Conservation (phyloP, 2,329 filamentous ascomycete genomes). For the Epichloe sp. region DNA sequence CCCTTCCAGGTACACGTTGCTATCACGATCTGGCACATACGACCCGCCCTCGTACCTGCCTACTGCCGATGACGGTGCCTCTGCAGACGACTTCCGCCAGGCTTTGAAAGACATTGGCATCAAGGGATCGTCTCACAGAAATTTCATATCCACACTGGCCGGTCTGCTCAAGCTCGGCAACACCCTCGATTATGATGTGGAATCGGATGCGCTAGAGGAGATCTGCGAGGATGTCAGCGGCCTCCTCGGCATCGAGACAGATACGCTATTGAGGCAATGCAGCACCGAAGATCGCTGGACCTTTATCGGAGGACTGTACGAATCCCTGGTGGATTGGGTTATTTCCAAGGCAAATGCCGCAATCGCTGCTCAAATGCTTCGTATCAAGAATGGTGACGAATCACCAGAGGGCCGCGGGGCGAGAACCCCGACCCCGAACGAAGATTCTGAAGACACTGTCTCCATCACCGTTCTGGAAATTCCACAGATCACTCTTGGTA, state of each 20-base stretch:
- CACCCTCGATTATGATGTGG: conserved; percentile 70
- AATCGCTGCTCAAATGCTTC: conserved; percentile 62
- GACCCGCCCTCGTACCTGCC: conserved; percentile 77
- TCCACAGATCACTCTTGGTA: conserved; percentile 65
- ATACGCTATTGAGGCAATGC: conserved; percentile 64
- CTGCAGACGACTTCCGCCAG: conserved; percentile 82
- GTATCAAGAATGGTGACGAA: conserved; percentile 51
- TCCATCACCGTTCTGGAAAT: conserved; percentile 81
- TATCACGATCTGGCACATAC: conserved; percentile 77
- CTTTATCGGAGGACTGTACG: conserved; percentile 77
- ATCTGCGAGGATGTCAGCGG: conserved; percentile 83
- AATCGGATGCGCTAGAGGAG: conserved; percentile 72
- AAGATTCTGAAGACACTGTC: conserved; percentile 71
- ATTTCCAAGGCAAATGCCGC: conserved; percentile 77
- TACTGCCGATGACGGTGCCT: conserved; percentile 81
- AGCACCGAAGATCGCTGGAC: conserved; percentile 74
- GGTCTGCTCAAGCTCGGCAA: conserved; percentile 87
- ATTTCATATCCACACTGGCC: conserved; percentile 73
- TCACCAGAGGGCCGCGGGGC: conserved; percentile 51
- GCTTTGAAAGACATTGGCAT: conserved; percentile 87
- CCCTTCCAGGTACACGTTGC: conserved; percentile 61
- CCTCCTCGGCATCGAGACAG: conserved; percentile 75
- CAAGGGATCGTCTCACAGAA: conserved; percentile 70
- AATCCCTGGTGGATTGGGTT: conserved; percentile 90
- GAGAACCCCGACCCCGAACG: conserved; percentile 52